Evolutionary conservation across 805 yeast genomes (phyloP), one percentile per base, ranked within the genome.

Genomic region (Cyberlindnera misumaiensis): DNA sequence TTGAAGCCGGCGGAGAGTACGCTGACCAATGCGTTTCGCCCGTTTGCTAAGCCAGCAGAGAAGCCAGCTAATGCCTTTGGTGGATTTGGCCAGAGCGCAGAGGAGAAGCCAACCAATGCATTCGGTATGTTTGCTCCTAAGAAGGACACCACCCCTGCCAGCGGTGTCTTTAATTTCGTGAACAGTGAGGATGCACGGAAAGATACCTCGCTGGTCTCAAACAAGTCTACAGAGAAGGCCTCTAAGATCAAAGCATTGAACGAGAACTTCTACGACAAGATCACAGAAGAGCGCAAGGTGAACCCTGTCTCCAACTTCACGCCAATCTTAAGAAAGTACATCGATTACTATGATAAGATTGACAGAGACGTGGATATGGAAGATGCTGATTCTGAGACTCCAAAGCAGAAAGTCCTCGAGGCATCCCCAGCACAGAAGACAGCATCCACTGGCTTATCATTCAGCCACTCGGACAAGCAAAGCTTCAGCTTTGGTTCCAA

Each of bases 181-280:
- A 38, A 38, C 38, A 40, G 33, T 24, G 11, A 16, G 7, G n/a
- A 33, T 12, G 11, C 25, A 12, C 36, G 2, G 6, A 37, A n/a
- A 28, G 39, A 13, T 9, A 20, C 41, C 2, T 36, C 44, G 4
- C 32, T 41, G 17, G 42, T 39, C 6, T 46, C 51, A 7, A 38
- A 46, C 5, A 46, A 49, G 18, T 18, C 37, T n/a, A 41, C 47
- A 10, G 71, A 65, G 13, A 68, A 62, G 41, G 60, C 70, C 18
- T 67, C 67, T 12, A 76, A 76, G 52, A 52, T 79, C 28, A 75
- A 71, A 49, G 89, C 94, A 1, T 64, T 85, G 52, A 83, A 83
- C 55, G 68, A 70, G 9, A 75, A 69, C 38, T 79, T 85, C 48
- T 59, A 69, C 24, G 66, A 66, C 12, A 66, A 77, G 24, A 54